Conservation (phyloP, 2,329 filamentous ascomycete species). For the Cucurbitaria berberidis region DNA sequence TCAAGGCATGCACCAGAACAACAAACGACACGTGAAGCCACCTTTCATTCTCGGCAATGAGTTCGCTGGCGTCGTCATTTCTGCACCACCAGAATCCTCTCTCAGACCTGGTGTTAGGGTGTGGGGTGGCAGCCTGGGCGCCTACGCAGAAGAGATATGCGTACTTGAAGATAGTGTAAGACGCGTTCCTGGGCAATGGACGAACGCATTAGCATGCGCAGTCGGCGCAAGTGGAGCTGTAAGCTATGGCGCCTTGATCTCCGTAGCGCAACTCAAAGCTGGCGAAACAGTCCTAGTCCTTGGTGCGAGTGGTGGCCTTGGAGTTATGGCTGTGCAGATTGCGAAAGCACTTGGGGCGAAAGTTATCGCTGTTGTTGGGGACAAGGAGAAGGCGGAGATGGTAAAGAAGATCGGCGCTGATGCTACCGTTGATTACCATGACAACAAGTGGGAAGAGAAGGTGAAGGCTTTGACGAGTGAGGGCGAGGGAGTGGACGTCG, state of each 20-base stretch:
- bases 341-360: conserved; percentile 60
- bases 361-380: conserved; percentile 62
- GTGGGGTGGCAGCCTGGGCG: conserved; percentile 60
- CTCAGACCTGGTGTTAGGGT: conserved; percentile 59
- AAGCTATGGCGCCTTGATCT: conserved; percentile 58
- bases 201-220: conserved; percentile 58
- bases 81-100: conserved; percentile 38
- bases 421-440: conserved; percentile 51
- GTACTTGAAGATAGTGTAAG: conserved; percentile 51
- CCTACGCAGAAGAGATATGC: conserved; percentile 60
- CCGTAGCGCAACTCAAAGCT: conserved; percentile 49
- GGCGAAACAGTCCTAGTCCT: conserved; percentile 62
- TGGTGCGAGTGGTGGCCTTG: conserved; percentile 62
- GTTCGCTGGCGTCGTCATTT: conserved; percentile 62
- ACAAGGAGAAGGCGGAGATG: conserved; percentile 53
- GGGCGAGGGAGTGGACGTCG: conserved; percentile 61
- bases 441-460: conserved; percentile 57
- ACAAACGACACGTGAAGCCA: conserved; percentile 60
- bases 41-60: conserved; percentile 67
- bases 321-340: conserved; percentile 63
- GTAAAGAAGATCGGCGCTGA: conserved; percentile 51
- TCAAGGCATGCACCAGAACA: conserved; percentile 65
- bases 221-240: conserved; percentile 62
- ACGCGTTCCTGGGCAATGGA: conserved; percentile 55
- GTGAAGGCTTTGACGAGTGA: conserved; percentile 57